A percentile compares a stretch with the other conserved stretches of the same genome.
Evolutionary conservation across 768 basidiomycete genomes (phyloP).

Genomic region (Royoungia palumana): DNA sequence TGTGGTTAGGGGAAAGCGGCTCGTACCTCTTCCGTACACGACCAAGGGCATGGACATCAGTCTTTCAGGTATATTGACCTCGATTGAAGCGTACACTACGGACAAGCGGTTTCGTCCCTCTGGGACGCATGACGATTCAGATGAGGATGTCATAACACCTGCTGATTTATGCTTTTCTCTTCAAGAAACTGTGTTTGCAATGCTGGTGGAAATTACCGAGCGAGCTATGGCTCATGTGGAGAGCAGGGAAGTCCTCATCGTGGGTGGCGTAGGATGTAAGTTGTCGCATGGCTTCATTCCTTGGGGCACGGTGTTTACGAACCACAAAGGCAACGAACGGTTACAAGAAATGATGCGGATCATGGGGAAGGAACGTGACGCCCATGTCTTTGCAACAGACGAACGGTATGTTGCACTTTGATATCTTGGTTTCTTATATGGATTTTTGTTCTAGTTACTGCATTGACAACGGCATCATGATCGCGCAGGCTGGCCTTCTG

Average conservation of each 20-base stretch:
- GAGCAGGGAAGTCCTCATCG: slow-evolving; percentile 93
- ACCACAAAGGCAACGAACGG: slow-evolving; percentile 74
- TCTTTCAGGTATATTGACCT: slow-evolving; percentile 89
- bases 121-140: slow-evolving; percentile 31
- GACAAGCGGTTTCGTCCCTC: slow-evolving; percentile 80
- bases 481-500: slow-evolving; percentile 94
- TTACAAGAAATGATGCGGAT: slow-evolving; percentile 99
- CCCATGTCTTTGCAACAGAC: slow-evolving; percentile 91
- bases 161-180: slow-evolving; percentile 97
- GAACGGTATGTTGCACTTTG: slow-evolving; percentile 60
- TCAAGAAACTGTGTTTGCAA: slow-evolving; percentile 95
- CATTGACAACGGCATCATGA: slow-evolving; percentile 99
- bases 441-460: slow-evolving; percentile 69
- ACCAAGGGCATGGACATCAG: slow-evolving; percentile 99
- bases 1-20: slow-evolving; percentile 66
- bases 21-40: slow-evolving; percentile 85
- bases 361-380: slow-evolving; percentile 89
- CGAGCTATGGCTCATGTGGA: slow-evolving; percentile 99
- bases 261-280: slow-evolving; percentile 99
- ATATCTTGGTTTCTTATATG: not conserved
- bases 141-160: slow-evolving; percentile 78
- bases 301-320: not conserved
- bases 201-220: slow-evolving; percentile 99
- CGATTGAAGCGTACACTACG: slow-evolving; percentile 80
- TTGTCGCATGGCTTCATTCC: slow-evolving; percentile 12